phyloP scores from a whole-genome alignment of 1,284 basidiomycete species.

The Leccinum griseonigrum region DNA sequence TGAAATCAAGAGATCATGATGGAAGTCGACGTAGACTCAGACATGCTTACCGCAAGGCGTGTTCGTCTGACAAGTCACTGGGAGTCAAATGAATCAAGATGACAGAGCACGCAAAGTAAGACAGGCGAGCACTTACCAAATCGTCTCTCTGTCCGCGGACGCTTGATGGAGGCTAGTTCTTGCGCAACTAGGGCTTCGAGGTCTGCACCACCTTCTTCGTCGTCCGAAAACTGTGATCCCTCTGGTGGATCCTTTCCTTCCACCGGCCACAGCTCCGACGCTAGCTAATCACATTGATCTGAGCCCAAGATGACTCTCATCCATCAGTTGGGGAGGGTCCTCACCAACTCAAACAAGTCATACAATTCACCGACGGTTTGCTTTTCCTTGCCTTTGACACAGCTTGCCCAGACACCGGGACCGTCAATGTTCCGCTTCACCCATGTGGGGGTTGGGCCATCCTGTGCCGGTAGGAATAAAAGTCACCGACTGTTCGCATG shows the following conservation, averaged over 20 bases:
- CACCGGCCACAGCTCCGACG: conserved; percentile 65
- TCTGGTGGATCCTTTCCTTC: conserved; percentile 18
- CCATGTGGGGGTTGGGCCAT: conserved; percentile 53
- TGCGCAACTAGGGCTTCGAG: conserved; percentile 69
- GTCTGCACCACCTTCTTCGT: conserved; percentile 41
- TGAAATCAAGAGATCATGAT: neutral
- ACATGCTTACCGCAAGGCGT: conserved; percentile 65
- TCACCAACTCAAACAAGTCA: conserved; percentile 72
- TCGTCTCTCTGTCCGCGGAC: conserved; percentile 55
- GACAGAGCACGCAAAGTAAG: neutral
- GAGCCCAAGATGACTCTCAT: neutral
- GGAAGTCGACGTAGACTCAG: neutral
- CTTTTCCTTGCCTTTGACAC: conserved; percentile 77
- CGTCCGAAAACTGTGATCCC: conserved; percentile 25
- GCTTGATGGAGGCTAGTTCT: conserved; percentile 69
- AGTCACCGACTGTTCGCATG: neutral
- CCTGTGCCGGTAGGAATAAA: conserved; percentile 17
- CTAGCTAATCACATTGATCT: conserved; percentile 46
- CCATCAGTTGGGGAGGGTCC: neutral
- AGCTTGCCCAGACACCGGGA: conserved; percentile 80
- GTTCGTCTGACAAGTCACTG: conserved; percentile 73
- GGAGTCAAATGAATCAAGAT: neutral
- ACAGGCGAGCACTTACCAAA: conserved; percentile 51
- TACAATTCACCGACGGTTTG: conserved; percentile 73
- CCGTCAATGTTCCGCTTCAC: conserved; percentile 63